phyloP scores from a whole-genome alignment of 208 protist species.

The Strigomonas culicis region DNA sequence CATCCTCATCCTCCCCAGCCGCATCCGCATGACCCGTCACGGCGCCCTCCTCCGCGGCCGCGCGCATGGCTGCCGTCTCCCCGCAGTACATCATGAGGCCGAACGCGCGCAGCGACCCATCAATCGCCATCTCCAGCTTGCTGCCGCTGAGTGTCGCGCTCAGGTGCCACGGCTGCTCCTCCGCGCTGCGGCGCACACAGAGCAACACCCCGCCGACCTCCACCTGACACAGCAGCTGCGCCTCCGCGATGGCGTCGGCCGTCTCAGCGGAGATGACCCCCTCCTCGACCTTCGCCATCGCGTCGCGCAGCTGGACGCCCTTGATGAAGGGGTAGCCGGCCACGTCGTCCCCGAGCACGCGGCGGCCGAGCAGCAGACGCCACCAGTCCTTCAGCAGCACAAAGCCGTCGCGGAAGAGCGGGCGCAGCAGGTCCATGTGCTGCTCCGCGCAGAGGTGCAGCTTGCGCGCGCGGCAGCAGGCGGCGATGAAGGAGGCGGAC shows the following conservation, averaged over 20 bases:
- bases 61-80: slow-evolving; percentile 23
- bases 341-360: slow-evolving; percentile 19
- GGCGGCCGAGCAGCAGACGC: slow-evolving; percentile 37
- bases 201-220: slow-evolving; percentile 65
- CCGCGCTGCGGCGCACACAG: slow-evolving; percentile 30
- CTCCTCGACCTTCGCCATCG: slow-evolving; percentile 26
- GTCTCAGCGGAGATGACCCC: slow-evolving; percentile 18
- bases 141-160: slow-evolving; percentile 75
- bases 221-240: slow-evolving; percentile 28
- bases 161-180: slow-evolving; percentile 48
- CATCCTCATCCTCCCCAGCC: neutral
- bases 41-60: neutral
- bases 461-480: slow-evolving; percentile 46
- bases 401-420: slow-evolving; percentile 69
- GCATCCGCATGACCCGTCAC: too few relatives aligned
- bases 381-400: slow-evolving; percentile 70
- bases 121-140: slow-evolving; percentile 85
- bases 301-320: slow-evolving; percentile 22
- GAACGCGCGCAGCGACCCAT: slow-evolving; percentile 73
- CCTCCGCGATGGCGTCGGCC: slow-evolving; percentile 10
- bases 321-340: slow-evolving; percentile 30
- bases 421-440: slow-evolving; percentile 42
- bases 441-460: slow-evolving; percentile 35
- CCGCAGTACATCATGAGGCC: slow-evolving; percentile 71
- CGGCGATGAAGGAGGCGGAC: slow-evolving; percentile 67